Conservation (phyloP, 2,329 filamentous ascomycete species). For the Colletotrichum liriopes region DNA sequence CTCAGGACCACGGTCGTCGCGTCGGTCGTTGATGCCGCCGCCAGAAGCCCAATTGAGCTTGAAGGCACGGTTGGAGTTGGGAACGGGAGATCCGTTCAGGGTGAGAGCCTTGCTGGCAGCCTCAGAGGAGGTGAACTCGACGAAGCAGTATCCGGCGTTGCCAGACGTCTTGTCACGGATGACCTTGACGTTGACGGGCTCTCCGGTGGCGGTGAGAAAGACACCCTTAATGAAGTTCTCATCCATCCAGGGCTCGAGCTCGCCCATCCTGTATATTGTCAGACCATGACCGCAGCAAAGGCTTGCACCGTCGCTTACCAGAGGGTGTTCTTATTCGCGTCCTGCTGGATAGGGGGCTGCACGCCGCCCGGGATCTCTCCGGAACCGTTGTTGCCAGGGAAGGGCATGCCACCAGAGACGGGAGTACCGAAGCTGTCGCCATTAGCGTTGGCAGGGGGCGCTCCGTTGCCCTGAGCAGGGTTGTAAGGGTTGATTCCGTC, state of each 20-base stretch:
- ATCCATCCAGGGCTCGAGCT: constrained; percentile 99
- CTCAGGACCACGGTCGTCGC: constrained; percentile 96
- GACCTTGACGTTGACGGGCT: constrained; percentile 98
- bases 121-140: constrained; percentile 88
- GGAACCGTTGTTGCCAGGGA: constrained; percentile 53
- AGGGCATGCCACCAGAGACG: constrained; percentile 51
- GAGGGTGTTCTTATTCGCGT: constrained; percentile 71
- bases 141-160: constrained; percentile 98
- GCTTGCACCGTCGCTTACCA: constrained; percentile 59
- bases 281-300: not conserved
- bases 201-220: constrained; percentile 89
- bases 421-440: constrained; percentile 54
- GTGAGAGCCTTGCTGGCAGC: constrained; percentile 92
- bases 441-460: constrained; percentile 56
- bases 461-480: constrained; percentile 49
- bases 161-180: constrained; percentile 99
- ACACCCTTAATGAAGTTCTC: constrained; percentile 98
- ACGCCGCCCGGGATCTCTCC: constrained; percentile 49
- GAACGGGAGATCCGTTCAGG: constrained; percentile 90
- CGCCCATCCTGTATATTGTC: constrained; percentile 86
- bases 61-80: constrained; percentile 95
- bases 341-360: constrained; percentile 51
- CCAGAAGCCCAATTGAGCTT: constrained; percentile 99
- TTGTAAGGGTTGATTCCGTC: constrained; percentile 55
- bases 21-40: constrained; percentile 93